These are phyloP conservation scores for Cymbidium sinense DNA, from an alignment of 106 monocot species.

Conservation along the genomic window DNA sequence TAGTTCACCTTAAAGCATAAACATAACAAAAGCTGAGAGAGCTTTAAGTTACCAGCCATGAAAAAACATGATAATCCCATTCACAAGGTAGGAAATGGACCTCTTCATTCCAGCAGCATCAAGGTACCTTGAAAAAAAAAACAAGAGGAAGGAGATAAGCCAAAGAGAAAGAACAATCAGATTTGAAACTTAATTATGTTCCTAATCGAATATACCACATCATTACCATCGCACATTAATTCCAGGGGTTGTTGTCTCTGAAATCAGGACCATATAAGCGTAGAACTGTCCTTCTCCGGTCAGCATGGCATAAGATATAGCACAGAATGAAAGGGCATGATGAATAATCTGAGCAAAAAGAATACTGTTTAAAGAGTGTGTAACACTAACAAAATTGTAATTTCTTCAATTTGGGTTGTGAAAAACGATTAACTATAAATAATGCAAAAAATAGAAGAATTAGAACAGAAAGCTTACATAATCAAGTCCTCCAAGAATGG, in stretches of 20 bases:
- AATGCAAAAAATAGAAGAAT: neutral
- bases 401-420: neutral
- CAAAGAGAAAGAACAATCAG: neutral
- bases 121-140: conserved; percentile 73
- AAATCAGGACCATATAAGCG: conserved; percentile 79
- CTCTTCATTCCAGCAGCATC: conserved; percentile 82
- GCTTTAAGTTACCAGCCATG: conserved; percentile 71
- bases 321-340: conserved; percentile 35
- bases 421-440: neutral
- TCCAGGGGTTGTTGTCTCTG: conserved; percentile 80
- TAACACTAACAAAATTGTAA: neutral
- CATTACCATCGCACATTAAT: conserved; percentile 85
- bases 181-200: neutral
- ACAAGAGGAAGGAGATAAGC: conserved; percentile 4
- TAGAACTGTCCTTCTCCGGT: conserved; percentile 84
- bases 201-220: neutral
- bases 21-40: neutral
- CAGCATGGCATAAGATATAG: conserved; percentile 64
- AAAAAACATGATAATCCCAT: conserved; percentile 73
- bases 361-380: neutral
- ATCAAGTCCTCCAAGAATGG: conserved; percentile 91
- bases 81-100: conserved; percentile 65
- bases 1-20: neutral
- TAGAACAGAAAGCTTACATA: conserved; percentile 50
- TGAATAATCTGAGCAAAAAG: neutral